Evolutionary conservation across 2,329 filamentous ascomycete species (phyloP).

Genomic region (Penicillium verrucosum): DNA sequence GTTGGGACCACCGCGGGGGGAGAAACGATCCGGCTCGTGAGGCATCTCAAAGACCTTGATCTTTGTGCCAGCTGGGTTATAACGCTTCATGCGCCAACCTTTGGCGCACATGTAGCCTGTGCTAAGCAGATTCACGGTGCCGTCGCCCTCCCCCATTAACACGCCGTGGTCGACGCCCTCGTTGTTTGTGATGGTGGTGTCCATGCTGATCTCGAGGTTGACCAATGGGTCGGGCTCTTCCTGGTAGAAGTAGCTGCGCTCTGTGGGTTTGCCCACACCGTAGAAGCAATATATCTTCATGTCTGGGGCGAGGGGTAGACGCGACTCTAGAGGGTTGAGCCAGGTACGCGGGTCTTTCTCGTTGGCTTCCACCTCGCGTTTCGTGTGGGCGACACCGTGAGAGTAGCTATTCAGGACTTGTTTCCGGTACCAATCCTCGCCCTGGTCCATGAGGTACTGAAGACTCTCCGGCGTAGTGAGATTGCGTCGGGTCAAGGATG

Average conservation of each 20-base stretch:
- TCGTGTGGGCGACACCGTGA: slow-evolving; percentile 78
- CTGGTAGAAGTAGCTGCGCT: slow-evolving; percentile 89
- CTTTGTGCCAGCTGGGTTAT: slow-evolving; percentile 80
- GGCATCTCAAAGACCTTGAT: slow-evolving; percentile 92
- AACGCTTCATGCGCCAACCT: slow-evolving; percentile 90
- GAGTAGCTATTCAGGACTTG: slow-evolving; percentile 76
- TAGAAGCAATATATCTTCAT: slow-evolving; percentile 98
- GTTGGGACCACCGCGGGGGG: slow-evolving; percentile 68
- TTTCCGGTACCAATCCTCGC: slow-evolving; percentile 80
- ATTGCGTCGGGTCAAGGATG: slow-evolving; percentile 64
- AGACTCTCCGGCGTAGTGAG: slow-evolving; percentile 77
- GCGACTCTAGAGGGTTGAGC: slow-evolving; percentile 93
- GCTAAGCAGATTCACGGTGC: slow-evolving; percentile 89
- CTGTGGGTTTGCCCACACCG: slow-evolving; percentile 86
- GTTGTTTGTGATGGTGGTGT: slow-evolving; percentile 48
- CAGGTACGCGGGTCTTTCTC: slow-evolving; percentile 76
- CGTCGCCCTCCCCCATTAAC: slow-evolving; percentile 93
- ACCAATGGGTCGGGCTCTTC: slow-evolving; percentile 64
- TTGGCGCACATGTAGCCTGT: slow-evolving; percentile 95
- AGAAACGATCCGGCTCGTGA: slow-evolving; percentile 91
- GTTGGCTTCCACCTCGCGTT: slow-evolving; percentile 75
- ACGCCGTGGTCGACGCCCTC: slow-evolving; percentile 73
- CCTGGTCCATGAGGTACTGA: slow-evolving; percentile 71
- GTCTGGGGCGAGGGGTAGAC: slow-evolving; percentile 79
- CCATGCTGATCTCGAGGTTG: slow-evolving; percentile 53